Conservation (phyloP, 2,329 filamentous ascomycete species). For the Thielaviopsis euricoi region DNA sequence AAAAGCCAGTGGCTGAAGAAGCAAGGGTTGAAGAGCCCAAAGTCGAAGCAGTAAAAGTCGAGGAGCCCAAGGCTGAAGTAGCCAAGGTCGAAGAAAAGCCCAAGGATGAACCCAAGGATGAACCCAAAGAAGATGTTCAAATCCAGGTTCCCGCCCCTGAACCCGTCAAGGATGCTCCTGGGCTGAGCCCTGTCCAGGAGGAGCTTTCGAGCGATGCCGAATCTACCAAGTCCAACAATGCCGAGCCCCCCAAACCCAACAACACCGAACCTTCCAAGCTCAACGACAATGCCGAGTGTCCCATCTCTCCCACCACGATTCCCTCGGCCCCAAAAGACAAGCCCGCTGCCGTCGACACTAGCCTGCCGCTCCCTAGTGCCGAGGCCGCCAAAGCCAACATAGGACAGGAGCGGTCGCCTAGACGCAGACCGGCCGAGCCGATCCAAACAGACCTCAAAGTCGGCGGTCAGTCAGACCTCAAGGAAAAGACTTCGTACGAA, state of each 20-base stretch:
- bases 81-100: slow-evolving; percentile 5
- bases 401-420: background rate
- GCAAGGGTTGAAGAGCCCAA: background rate
- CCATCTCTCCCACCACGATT: background rate
- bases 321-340: background rate
- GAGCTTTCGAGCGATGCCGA: background rate
- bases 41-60: background rate
- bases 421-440: background rate
- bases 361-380: background rate
- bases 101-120: slow-evolving; percentile 1
- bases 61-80: slow-evolving; percentile 6
- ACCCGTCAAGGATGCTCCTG: background rate
- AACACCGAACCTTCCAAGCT: background rate
- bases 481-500: slow-evolving; percentile 22
- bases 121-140: background rate
- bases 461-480: slow-evolving; percentile 24
- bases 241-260: too few relatives aligned
- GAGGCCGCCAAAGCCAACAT: background rate
- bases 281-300: background rate
- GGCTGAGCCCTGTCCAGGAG: background rate
- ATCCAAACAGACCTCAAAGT: slow-evolving; percentile 4
- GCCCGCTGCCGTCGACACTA: background rate
- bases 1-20: background rate
- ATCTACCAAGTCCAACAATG: too few relatives aligned
- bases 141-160: background rate